A percentile compares a stretch with the other conserved stretches of the same genome.
These are phyloP conservation scores for Trifolium repens DNA, from an alignment of 306 rosid species.

Conservation along the genomic window DNA sequence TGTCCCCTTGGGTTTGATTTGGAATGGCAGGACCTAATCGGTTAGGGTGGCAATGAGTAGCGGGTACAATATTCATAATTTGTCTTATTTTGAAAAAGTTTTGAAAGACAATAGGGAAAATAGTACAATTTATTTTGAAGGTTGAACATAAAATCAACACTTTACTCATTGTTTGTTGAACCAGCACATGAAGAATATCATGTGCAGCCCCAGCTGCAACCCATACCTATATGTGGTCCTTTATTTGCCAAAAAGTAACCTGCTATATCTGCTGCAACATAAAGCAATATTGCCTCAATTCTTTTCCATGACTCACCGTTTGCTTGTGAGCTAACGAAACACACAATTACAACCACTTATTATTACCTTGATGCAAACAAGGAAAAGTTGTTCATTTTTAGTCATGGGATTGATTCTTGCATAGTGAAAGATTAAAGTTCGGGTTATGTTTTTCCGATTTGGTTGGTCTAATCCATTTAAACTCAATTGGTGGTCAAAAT, in stretches of 20 bases:
- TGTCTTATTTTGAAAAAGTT: slow-evolving; percentile 12
- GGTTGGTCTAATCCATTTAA: too few relatives aligned
- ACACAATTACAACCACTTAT: slow-evolving; percentile 15
- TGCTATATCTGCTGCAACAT: slow-evolving; percentile 28
- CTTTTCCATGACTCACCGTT: slow-evolving; percentile 37
- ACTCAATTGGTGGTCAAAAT: too few relatives aligned
- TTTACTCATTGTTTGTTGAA: slow-evolving; percentile 41
- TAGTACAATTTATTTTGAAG: not conserved
- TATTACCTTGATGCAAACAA: slow-evolving; percentile 2
- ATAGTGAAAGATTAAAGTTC: too few relatives aligned
- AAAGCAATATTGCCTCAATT: slow-evolving; percentile 36
- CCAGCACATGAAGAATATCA: slow-evolving; percentile 36
- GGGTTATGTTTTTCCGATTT: too few relatives aligned
- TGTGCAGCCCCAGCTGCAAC: slow-evolving; percentile 33
- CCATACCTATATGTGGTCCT: slow-evolving; percentile 31
- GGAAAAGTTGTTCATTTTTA: not conserved
- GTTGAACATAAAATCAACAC: slow-evolving; percentile 29
- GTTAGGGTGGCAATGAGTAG: slow-evolving; percentile 17
- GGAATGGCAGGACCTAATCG: not conserved
- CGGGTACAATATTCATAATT: slow-evolving; percentile 7
- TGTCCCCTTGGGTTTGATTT: not conserved
- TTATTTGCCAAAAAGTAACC: not conserved
- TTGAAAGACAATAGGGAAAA: slow-evolving; percentile 1
- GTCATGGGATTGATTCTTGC: too few relatives aligned
- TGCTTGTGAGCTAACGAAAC: slow-evolving; percentile 35